Evolutionary conservation across 805 yeast species (phyloP).

Genomic region (Suhomyces canberraensis): DNA sequence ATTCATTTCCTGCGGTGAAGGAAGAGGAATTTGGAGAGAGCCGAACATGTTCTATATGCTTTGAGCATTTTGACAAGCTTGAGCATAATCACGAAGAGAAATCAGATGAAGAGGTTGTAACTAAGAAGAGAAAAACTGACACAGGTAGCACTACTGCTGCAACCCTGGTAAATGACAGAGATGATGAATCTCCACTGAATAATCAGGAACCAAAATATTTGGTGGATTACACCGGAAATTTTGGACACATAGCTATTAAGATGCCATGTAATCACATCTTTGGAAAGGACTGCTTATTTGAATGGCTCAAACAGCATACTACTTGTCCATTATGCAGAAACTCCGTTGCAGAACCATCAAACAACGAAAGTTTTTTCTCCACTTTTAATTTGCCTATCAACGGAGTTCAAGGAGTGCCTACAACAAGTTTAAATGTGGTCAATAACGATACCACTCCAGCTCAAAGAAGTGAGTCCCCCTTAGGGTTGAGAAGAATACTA

Average conservation of each 20-base stretch:
- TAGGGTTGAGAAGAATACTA: slow-evolving; percentile 5
- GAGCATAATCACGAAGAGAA: neutral
- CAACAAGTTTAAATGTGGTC: slow-evolving; percentile 2
- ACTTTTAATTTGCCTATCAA: slow-evolving; percentile 22
- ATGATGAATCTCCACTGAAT: neutral
- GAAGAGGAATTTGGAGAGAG: slow-evolving; percentile 27
- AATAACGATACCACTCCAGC: slow-evolving; percentile 6
- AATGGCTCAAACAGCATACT: slow-evolving; percentile 74
- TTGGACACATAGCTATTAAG: slow-evolving; percentile 59
- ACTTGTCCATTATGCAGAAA: slow-evolving; percentile 87
- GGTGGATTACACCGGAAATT: slow-evolving; percentile 18
- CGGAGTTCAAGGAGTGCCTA: slow-evolving; percentile 1
- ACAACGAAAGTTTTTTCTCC: slow-evolving; percentile 21
- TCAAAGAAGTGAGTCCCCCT: neutral
- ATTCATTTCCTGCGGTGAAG: slow-evolving; percentile 41
- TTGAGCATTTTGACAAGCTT: slow-evolving; percentile 26
- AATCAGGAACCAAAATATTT: slow-evolving; percentile 10
- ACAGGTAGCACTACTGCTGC: slow-evolving; percentile 1
- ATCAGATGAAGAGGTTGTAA: slow-evolving; percentile 2
- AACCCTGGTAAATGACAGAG: slow-evolving; percentile 1
- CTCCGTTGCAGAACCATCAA: slow-evolving; percentile 14
- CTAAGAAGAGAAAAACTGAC: slow-evolving; percentile 5
- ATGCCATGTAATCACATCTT: slow-evolving; percentile 87
- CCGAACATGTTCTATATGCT: slow-evolving; percentile 51
- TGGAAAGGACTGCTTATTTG: slow-evolving; percentile 79